A percentile compares a stretch with the other conserved stretches of the same genome.
phyloP scores from a whole-genome alignment of 306 rosid genomes.

The Alnus rubra region DNA sequence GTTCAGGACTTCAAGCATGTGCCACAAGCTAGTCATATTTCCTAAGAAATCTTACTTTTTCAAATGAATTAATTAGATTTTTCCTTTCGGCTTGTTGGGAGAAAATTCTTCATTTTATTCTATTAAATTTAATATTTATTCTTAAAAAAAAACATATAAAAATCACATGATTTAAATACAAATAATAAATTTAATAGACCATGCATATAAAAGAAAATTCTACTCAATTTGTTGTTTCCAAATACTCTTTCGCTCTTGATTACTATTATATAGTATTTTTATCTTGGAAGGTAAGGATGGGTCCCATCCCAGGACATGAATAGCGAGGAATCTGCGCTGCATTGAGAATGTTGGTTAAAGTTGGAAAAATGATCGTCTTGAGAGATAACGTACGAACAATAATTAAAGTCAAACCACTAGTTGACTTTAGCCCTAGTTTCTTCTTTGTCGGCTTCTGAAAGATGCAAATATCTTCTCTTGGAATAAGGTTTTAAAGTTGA shows the following conservation, averaged over 20 bases:
- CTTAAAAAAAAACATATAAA: no score
- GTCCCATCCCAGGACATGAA: background rate
- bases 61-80: background rate
- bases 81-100: no score
- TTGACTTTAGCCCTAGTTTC: constrained; percentile 14
- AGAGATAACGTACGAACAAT: background rate
- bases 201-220: no score
- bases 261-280: background rate
- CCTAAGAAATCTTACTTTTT: background rate
- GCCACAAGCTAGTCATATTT: background rate
- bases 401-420: constrained; percentile 17
- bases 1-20: background rate
- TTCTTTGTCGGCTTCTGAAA: constrained; percentile 17
- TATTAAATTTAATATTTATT: no score
- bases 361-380: constrained; percentile 4
- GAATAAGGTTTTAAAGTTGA: no score
- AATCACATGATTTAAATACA: no score
- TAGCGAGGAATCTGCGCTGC: constrained; percentile 37
- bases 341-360: constrained; percentile 40
- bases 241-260: no score
- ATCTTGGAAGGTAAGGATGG: constrained; percentile 24
- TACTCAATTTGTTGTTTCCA: no score
- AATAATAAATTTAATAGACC: no score
- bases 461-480: background rate
- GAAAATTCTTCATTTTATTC: no score